These are phyloP conservation scores for Saturnispora kantuleensis DNA, from an alignment of 805 yeast species.

Conservation along the genomic window DNA sequence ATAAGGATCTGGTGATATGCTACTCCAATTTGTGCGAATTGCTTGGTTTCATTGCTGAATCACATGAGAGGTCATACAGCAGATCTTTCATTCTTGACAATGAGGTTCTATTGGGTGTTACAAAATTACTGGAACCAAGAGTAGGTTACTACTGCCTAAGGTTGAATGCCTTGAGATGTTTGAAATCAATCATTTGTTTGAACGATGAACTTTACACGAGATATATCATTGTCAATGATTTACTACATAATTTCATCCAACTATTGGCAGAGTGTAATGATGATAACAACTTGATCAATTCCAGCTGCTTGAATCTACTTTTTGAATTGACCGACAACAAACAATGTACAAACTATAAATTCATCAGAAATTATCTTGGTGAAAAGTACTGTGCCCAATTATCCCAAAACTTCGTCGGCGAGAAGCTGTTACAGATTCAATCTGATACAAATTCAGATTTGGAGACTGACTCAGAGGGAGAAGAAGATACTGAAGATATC, in stretches of 20 bases:
- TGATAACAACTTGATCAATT: conserved; percentile 56
- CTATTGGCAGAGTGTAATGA: conserved; percentile 39
- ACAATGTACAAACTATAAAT: conserved; percentile 14
- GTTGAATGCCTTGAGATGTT: conserved; percentile 58
- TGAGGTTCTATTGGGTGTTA: conserved; percentile 46
- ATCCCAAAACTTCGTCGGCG: conserved; percentile 17
- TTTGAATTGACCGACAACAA: conserved; percentile 17
- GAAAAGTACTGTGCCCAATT: conserved; percentile 12
- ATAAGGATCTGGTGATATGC: conserved; percentile 5
- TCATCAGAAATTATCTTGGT: conserved; percentile 17
- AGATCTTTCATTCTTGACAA: conserved; percentile 56
- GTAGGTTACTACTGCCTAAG: conserved; percentile 41
- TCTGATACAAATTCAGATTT: conserved; percentile 25
- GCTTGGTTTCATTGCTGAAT: conserved; percentile 53
- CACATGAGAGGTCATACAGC: conserved; percentile 49
- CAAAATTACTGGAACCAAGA: conserved; percentile 34
- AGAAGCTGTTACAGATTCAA: not conserved
- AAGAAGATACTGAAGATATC: conserved; percentile 8
- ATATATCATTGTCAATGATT: conserved; percentile 45
- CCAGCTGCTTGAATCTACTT: conserved; percentile 60
- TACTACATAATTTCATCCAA: conserved; percentile 39
- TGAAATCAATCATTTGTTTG: conserved; percentile 50
- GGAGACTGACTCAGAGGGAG: conserved; percentile 21
- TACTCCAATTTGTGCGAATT: conserved; percentile 51
- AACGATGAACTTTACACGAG: conserved; percentile 55